Conservation (phyloP, 1,284 basidiomycete species). For the Cerrena zonata region DNA sequence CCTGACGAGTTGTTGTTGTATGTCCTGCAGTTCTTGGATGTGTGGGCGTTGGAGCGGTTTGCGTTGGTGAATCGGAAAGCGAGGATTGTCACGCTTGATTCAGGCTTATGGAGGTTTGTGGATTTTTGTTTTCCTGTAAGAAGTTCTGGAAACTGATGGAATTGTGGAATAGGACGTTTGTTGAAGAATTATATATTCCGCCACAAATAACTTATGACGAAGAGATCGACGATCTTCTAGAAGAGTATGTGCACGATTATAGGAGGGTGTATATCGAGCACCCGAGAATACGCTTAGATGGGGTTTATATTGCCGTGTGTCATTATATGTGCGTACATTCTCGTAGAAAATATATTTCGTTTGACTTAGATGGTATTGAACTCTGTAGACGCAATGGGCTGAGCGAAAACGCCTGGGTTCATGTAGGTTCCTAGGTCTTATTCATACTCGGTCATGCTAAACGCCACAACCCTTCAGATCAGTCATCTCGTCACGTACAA, state of each 20-base stretch:
- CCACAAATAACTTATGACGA: conserved; percentile 59
- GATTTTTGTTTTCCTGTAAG: conserved; percentile 7
- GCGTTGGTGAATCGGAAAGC: conserved; percentile 68
- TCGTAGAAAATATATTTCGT: conserved; percentile 5
- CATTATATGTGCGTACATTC: conserved; percentile 64
- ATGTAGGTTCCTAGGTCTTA: conserved; percentile 40
- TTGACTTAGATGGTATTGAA: conserved; percentile 1
- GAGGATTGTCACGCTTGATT: conserved; percentile 61
- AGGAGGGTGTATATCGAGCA: conserved; percentile 75
- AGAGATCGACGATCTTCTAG: conserved; percentile 41
- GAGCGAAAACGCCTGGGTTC: conserved; percentile 79
- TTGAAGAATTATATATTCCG: conserved; percentile 56
- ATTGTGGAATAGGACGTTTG: conserved; percentile 42
- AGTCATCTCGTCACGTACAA: conserved; percentile 78
- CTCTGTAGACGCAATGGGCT: conserved; percentile 62
- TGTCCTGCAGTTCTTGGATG: conserved; percentile 61
- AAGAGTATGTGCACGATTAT: conserved; percentile 56
- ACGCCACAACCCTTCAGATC: conserved; percentile 37
- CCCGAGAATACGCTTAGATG: conserved; percentile 77
- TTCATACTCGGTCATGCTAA: not conserved
- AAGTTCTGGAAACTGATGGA: no score
- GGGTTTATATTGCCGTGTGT: conserved; percentile 85
- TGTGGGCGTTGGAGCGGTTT: conserved; percentile 71
- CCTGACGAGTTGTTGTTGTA: conserved; percentile 73
- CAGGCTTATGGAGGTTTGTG: conserved; percentile 71